phyloP scores from a whole-genome alignment of 2,329 filamentous ascomycete species.

The Colletotrichum cordylinicola region DNA sequence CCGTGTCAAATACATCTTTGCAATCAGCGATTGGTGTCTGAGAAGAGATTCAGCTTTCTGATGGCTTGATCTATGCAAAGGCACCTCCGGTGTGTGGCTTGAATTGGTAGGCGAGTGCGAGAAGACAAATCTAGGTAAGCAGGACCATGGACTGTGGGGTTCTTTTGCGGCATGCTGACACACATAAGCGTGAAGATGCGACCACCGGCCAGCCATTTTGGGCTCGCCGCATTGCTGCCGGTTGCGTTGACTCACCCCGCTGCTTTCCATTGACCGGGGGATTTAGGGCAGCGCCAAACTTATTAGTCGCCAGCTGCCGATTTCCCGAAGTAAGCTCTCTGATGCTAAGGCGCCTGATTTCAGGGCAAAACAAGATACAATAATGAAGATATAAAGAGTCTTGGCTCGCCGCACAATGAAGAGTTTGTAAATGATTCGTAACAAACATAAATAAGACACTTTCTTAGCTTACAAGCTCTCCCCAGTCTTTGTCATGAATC shows the following conservation, averaged over 20 bases:
- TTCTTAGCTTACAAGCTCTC: not conserved
- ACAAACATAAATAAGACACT: not conserved
- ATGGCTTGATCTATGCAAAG: not conserved
- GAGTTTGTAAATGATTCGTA: not conserved
- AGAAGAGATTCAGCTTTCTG: not conserved
- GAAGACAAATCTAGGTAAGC: not conserved
- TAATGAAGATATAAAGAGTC: not conserved
- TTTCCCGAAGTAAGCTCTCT: not conserved
- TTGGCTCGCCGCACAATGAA: not conserved
- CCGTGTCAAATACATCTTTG: not conserved
- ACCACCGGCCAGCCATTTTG: not conserved
- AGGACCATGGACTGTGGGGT: not conserved
- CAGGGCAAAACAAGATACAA: not conserved
- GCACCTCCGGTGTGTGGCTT: not conserved
- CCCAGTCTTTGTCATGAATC: constrained; percentile 28
- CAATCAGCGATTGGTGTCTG: not conserved
- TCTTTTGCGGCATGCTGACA: not conserved
- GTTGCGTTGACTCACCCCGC: not conserved
- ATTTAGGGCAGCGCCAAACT: not conserved
- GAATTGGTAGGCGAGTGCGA: not conserved
- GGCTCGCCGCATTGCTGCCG: not conserved
- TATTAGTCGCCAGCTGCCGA: accelerated
- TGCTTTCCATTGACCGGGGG: not conserved
- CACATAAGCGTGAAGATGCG: not conserved
- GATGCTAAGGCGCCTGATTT: not conserved